Conservation (phyloP, 2,329 filamentous ascomycete genomes). For the Trichophyton verrucosum region DNA sequence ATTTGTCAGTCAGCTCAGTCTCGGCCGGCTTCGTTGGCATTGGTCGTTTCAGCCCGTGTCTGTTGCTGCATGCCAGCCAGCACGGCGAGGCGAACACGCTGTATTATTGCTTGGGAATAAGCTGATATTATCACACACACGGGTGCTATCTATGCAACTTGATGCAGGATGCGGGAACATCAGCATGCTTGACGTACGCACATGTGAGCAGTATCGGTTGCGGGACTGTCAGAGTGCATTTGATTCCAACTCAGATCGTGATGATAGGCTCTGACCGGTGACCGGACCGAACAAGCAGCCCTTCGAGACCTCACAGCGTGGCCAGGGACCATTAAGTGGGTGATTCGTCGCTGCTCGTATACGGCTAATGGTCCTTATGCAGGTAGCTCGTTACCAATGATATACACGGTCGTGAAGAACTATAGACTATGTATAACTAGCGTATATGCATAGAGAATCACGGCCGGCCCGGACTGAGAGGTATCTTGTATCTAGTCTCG, state of each 20-base stretch:
- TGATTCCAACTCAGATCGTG: background rate
- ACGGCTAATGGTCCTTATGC: background rate
- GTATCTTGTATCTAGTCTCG: background rate
- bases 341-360: background rate
- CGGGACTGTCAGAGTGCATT: background rate
- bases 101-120: slow-evolving; percentile 1
- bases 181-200: background rate
- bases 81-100: background rate
- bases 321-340: background rate
- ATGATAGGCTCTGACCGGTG: background rate
- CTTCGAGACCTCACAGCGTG: background rate
- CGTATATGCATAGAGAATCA: background rate
- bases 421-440: background rate
- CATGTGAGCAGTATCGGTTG: background rate
- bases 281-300: background rate
- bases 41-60: slow-evolving; percentile 1
- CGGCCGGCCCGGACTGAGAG: background rate
- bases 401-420: background rate
- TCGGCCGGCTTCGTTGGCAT: slow-evolving; percentile 2
- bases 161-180: slow-evolving; percentile 1
- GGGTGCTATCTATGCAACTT: background rate
- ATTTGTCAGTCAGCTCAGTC: slow-evolving; percentile 3
- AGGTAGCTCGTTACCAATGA: background rate
- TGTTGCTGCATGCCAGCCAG: background rate
- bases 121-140: background rate